Evolutionary conservation across 441 rosid genomes (phyloP).

Genomic region (Manihot esculenta): DNA sequence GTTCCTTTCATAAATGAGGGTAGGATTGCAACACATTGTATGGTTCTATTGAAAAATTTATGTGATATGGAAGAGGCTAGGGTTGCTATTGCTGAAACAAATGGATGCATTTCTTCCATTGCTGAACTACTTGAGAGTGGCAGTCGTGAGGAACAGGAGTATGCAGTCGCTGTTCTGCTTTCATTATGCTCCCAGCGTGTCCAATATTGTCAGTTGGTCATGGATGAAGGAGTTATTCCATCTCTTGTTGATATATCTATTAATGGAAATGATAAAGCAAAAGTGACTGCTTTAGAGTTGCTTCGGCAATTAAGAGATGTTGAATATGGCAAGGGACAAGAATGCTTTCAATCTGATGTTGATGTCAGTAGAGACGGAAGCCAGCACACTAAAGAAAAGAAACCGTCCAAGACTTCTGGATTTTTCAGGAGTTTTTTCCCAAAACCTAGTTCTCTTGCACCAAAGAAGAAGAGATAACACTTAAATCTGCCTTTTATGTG

Average conservation of each 20-base stretch:
- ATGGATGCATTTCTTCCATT: constrained; percentile 56
- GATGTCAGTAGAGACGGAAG: constrained; percentile 18
- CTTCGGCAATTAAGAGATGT: constrained; percentile 61
- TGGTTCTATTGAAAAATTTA: constrained; percentile 51
- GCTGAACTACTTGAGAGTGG: constrained; percentile 57
- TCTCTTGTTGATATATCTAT: constrained; percentile 45
- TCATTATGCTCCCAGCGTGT: constrained; percentile 64
- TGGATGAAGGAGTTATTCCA: constrained; percentile 64
- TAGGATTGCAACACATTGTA: constrained; percentile 42
- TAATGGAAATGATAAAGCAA: constrained; percentile 67
- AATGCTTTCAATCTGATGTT: constrained; percentile 26
- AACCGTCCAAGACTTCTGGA: constrained; percentile 40
- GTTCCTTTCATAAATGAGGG: constrained; percentile 48
- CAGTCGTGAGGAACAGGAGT: constrained; percentile 64
- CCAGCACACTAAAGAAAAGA: constrained; percentile 27
- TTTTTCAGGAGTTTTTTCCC: constrained; percentile 32
- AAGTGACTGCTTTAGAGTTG: constrained; percentile 58
- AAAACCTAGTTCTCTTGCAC: constrained; percentile 18
- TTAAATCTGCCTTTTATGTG: not conserved
- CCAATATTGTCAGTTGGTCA: constrained; percentile 62
- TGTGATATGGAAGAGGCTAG: constrained; percentile 58
- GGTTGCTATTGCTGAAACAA: constrained; percentile 52
- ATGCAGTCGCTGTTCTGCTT: constrained; percentile 59
- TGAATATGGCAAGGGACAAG: constrained; percentile 22
- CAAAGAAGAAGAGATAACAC: constrained; percentile 34